Evolutionary conservation across 225 moss, liverwort and hornwort genomes (phyloP).

Genomic region (Bryum argenteum): DNA sequence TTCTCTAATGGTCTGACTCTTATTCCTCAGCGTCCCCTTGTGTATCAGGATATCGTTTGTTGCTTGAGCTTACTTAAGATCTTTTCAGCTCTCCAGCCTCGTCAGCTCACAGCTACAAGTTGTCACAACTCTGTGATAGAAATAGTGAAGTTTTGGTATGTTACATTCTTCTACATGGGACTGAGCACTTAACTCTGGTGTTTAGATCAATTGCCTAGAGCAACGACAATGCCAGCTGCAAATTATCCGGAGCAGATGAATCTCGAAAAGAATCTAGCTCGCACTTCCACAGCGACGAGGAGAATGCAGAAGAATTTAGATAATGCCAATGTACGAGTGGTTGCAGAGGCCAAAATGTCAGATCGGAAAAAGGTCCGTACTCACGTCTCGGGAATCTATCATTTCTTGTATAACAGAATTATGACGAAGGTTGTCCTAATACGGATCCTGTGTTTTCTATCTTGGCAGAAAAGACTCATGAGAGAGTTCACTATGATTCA

Average conservation of each 20-base stretch:
- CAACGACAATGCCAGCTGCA: constrained; percentile 48
- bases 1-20: background rate
- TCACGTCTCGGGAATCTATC: background rate
- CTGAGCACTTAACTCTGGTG: constrained; percentile 21
- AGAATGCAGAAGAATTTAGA: constrained; percentile 52
- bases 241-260: constrained; percentile 23
- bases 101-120: background rate
- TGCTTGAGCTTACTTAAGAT: background rate
- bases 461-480: constrained; percentile 60
- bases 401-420: constrained; percentile 1
- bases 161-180: background rate
- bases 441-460: constrained; percentile 3
- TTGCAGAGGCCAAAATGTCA: constrained; percentile 48
- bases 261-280: constrained; percentile 27
- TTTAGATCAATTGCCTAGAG: constrained; percentile 52
- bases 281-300: constrained; percentile 43
- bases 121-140: too few species aligned
- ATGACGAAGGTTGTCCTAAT: constrained; percentile 5
- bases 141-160: background rate
- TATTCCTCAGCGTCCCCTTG: background rate
- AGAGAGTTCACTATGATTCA: constrained; percentile 51
- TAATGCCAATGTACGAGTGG: constrained; percentile 57
- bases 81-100: background rate
- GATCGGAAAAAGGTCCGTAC: constrained; percentile 49
- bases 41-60: background rate